Evolutionary conservation across 1,284 basidiomycete species (phyloP).

Genomic region (Cutaneotrichosporon cyanovorans): DNA sequence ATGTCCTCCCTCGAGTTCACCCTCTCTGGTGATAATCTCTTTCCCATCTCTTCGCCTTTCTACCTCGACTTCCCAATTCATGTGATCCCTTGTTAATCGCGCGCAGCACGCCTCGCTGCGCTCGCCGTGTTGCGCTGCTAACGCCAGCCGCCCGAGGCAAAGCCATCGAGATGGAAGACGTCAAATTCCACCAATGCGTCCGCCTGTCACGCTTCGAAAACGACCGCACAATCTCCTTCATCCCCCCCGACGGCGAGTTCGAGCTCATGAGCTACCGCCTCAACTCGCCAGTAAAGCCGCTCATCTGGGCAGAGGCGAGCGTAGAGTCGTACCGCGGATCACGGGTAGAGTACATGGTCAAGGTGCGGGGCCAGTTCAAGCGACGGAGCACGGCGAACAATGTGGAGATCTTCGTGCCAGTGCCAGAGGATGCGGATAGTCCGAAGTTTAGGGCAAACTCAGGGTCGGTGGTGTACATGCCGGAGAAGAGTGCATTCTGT

Average conservation of each 20-base stretch:
- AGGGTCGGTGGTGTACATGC: conserved; percentile 89
- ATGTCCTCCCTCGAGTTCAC: too few relatives aligned
- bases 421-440: conserved; percentile 96
- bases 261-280: conserved; percentile 97
- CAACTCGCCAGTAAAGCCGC: conserved; percentile 91
- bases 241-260: conserved; percentile 97
- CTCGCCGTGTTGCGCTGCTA: not conserved
- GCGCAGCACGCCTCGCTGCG: too few relatives aligned
- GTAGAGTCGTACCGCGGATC: conserved; percentile 91
- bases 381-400: conserved; percentile 93
- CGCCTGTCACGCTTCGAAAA: conserved; percentile 99
- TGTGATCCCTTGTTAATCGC: too few relatives aligned
- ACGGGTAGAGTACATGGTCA: conserved; percentile 96
- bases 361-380: conserved; percentile 97
- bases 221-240: conserved; percentile 97
- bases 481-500: conserved; percentile 91
- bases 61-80: too few relatives aligned
- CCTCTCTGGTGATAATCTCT: too few relatives aligned
- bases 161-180: conserved; percentile 99
- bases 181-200: conserved; percentile 99
- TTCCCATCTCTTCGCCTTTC: too few relatives aligned
- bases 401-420: conserved; percentile 95
- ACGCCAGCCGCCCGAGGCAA: conserved; percentile 78
- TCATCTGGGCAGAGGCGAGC: conserved; percentile 96
- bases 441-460: conserved; percentile 71